Percentiles rank a stretch among this genome's conserved stretches.
Conservation (phyloP, 441 rosid genomes). For the Brassica hybrid region DNA sequence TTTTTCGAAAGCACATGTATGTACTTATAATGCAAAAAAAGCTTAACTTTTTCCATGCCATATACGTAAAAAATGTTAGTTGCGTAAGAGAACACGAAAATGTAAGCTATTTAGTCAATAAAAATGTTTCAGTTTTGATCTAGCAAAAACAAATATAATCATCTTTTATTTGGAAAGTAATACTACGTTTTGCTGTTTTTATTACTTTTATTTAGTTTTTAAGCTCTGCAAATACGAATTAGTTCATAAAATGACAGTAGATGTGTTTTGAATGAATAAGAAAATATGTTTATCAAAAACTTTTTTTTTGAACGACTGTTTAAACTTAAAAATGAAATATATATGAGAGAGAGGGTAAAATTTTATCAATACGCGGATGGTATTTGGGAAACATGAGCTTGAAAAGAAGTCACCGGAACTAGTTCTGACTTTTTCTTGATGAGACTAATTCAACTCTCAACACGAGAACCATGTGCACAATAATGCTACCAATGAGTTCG, state of each 20-base stretch:
- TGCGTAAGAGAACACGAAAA: neutral
- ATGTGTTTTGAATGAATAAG: neutral
- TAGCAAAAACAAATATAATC: neutral
- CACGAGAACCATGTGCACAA: constrained; percentile 34
- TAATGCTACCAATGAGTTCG: neutral
- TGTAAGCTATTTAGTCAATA: neutral
- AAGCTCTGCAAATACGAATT: neutral
- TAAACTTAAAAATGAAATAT: neutral
- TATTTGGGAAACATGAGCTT: constrained; percentile 18
- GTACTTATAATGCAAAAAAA: neutral
- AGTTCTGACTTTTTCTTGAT: neutral
- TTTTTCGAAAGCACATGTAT: neutral
- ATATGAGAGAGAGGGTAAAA: neutral
- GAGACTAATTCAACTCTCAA: constrained; percentile 2
- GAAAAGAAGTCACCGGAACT: constrained; percentile 11
- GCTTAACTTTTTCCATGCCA: neutral
- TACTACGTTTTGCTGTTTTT: neutral
- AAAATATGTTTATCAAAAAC: neutral
- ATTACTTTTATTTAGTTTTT: neutral
- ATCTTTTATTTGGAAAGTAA: neutral
- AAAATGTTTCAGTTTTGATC: neutral
- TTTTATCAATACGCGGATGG: neutral
- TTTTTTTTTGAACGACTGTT: too few relatives aligned
- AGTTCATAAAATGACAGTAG: neutral
- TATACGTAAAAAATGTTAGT: neutral